Percentiles rank a stretch among this genome's conserved stretches.
These are phyloP conservation scores for Cystoisospora suis DNA, from an alignment of 169 alveolate genomes.

Conservation along the genomic window DNA sequence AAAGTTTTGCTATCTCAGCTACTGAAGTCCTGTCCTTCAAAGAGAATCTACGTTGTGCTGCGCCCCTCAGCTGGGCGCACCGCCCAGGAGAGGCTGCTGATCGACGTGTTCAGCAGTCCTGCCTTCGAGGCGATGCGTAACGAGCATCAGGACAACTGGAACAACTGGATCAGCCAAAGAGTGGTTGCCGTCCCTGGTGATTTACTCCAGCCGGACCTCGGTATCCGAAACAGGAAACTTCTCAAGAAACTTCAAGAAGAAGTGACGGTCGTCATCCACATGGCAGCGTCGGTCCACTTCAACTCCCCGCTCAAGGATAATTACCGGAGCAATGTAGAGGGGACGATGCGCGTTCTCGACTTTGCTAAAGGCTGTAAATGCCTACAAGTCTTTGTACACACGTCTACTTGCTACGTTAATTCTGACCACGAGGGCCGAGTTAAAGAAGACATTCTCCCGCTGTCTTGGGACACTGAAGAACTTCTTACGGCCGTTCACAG, in stretches of 20 bases:
- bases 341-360: constrained; percentile 25
- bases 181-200: constrained; percentile 32
- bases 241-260: constrained; percentile 5
- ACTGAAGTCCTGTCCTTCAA: background rate
- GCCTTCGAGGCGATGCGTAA: constrained; percentile 22
- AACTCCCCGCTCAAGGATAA: constrained; percentile 50
- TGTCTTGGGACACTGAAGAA: constrained; percentile 31
- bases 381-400: constrained; percentile 40
- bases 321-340: constrained; percentile 53
- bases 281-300: constrained; percentile 52
- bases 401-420: constrained; percentile 43
- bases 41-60: constrained; percentile 25
- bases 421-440: constrained; percentile 41
- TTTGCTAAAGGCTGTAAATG: constrained; percentile 6
- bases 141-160: background rate
- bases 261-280: constrained; percentile 46
- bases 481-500: constrained; percentile 16
- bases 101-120: constrained; percentile 19
- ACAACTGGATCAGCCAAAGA: background rate
- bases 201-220: constrained; percentile 15
- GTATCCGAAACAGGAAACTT: background rate
- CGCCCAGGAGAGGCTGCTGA: constrained; percentile 17
- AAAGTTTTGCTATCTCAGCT: constrained; percentile 10
- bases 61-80: constrained; percentile 22
- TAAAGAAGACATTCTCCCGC: constrained; percentile 27